Percentiles rank a stretch among this genome's conserved stretches.
These are phyloP conservation scores for Stachybotrys chlorohalonatus DNA, from an alignment of 2,329 filamentous ascomycete genomes.

Conservation along the genomic window DNA sequence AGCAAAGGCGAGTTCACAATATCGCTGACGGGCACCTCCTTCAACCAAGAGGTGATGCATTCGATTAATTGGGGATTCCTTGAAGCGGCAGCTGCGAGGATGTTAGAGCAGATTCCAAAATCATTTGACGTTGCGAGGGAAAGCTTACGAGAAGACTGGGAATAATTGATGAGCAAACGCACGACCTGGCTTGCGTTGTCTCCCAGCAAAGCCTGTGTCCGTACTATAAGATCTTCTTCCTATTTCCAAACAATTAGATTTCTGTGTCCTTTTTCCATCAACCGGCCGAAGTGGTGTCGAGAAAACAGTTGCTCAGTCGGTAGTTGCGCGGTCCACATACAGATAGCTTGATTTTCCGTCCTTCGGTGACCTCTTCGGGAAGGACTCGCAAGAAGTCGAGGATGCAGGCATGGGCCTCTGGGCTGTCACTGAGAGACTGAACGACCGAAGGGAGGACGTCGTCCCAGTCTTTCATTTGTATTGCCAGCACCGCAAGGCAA, in stretches of 20 bases:
- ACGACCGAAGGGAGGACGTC: constrained; percentile 81
- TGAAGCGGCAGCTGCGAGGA: constrained; percentile 55
- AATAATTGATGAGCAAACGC: constrained; percentile 78
- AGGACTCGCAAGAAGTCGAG: constrained; percentile 95
- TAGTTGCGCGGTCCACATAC: constrained; percentile 67
- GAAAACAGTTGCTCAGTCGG: constrained; percentile 27
- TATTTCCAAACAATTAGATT: constrained; percentile 43
- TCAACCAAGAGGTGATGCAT: constrained; percentile 93
- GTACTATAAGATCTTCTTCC: constrained; percentile 87
- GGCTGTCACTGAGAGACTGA: constrained; percentile 64
- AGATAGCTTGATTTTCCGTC: constrained; percentile 97
- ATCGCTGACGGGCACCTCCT: constrained; percentile 77
- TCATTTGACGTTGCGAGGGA: neutral
- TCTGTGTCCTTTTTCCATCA: constrained; percentile 21
- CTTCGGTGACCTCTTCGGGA: constrained; percentile 97
- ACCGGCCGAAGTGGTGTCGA: constrained; percentile 25
- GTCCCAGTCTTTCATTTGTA: constrained; percentile 94
- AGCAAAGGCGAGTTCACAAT: constrained; percentile 82
- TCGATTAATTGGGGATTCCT: constrained; percentile 87
- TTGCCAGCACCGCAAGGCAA: constrained; percentile 86
- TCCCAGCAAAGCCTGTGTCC: constrained; percentile 82
- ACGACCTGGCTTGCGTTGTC: constrained; percentile 87
- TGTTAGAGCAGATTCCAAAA: constrained; percentile 7
- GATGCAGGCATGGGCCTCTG: constrained; percentile 74
- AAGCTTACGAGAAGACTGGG: constrained; percentile 75